These are phyloP conservation scores for Phytophthora pseudosyringae DNA, from an alignment of 352 stramenopile genomes.

Conservation along the genomic window DNA sequence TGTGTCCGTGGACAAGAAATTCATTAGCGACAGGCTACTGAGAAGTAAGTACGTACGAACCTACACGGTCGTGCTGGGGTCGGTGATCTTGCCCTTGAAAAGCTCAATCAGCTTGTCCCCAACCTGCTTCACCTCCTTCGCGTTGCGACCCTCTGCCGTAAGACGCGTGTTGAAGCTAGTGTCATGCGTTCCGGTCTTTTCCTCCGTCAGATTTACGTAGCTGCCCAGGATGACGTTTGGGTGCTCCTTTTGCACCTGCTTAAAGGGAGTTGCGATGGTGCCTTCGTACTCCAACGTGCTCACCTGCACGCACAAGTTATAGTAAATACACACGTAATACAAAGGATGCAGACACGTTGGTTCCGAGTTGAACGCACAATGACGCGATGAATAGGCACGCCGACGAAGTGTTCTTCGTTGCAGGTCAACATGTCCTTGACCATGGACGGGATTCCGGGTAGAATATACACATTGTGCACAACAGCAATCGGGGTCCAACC, in stretches of 20 bases:
- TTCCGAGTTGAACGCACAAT: constrained; percentile 47
- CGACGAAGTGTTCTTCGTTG: constrained; percentile 80
- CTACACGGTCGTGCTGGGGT: constrained; percentile 21
- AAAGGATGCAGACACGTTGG: neutral
- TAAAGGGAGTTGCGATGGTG: constrained; percentile 58
- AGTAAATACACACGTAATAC: neutral
- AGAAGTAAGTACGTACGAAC: neutral
- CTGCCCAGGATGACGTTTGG: constrained; percentile 73
- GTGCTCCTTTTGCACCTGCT: constrained; percentile 65
- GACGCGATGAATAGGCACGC: constrained; percentile 75
- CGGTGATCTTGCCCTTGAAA: constrained; percentile 25
- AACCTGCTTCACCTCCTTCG: constrained; percentile 57
- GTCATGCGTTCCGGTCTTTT: constrained; percentile 58
- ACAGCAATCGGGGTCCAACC: constrained; percentile 75
- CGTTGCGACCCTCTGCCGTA: constrained; percentile 59
- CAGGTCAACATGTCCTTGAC: constrained; percentile 78
- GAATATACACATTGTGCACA: constrained; percentile 82
- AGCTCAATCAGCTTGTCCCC: constrained; percentile 44
- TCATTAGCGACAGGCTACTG: too few relatives aligned
- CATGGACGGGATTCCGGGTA: constrained; percentile 78
- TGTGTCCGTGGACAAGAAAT: too few relatives aligned
- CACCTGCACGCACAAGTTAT: constrained; percentile 47
- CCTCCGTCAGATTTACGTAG: constrained; percentile 77
- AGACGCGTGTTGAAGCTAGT: constrained; percentile 69
- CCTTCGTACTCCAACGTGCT: constrained; percentile 71